A percentile compares a stretch with the other conserved stretches of the same genome.
Conservation (phyloP, 176 grass and related monocot genomes). For the Oryza nivara region DNA sequence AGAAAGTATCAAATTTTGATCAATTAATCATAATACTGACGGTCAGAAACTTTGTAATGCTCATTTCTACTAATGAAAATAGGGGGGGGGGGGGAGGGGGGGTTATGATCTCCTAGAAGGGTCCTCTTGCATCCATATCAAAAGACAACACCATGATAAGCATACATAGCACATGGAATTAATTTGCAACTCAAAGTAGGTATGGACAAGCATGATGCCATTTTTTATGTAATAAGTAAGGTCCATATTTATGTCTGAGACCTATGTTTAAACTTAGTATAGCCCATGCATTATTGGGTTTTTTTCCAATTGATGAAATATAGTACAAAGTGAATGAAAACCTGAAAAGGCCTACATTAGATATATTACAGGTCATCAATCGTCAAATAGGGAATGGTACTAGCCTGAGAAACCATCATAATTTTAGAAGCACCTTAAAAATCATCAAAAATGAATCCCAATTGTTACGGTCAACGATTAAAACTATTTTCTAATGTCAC, state of each 20-base stretch:
- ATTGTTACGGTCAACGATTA: constrained; percentile 32
- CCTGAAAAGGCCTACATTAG: constrained; percentile 19
- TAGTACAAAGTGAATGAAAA: neutral
- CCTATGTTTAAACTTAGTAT: neutral
- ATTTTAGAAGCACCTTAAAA: constrained; percentile 25
- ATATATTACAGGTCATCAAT: constrained; percentile 25
- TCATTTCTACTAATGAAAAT: too few relatives aligned
- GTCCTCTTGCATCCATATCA: constrained; percentile 20
- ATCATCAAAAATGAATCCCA: constrained; percentile 18
- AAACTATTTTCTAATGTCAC: constrained; percentile 37
- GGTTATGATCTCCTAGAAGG: too few relatives aligned
- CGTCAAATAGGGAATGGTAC: constrained; percentile 15
- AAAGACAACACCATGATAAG: constrained; percentile 2
- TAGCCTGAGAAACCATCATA: constrained; percentile 19
- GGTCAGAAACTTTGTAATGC: too few relatives aligned
- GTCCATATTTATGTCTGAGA: neutral
- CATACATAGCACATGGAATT: constrained; percentile 16
- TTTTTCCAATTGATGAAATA: neutral
- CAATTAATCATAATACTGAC: neutral
- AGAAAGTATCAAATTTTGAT: neutral
- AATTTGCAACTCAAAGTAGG: neutral
- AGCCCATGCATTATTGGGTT: neutral
- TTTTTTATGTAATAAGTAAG: constrained; percentile 27
- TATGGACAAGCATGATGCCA: neutral
- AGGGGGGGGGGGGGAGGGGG: too few relatives aligned